These are phyloP conservation scores for Exophiala sideris DNA, from an alignment of 2,329 filamentous ascomycete species.

Conservation along the genomic window DNA sequence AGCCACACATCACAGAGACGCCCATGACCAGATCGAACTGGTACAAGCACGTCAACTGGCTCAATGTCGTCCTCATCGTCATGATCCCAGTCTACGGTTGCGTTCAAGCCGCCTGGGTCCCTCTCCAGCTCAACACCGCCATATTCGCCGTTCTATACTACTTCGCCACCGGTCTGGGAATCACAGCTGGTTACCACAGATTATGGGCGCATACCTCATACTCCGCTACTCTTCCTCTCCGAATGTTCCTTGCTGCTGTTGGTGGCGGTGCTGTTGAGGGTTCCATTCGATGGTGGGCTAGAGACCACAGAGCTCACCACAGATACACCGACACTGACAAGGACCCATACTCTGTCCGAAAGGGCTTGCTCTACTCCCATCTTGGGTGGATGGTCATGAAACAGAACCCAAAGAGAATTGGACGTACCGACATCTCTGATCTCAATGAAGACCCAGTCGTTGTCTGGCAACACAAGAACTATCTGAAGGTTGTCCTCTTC, in stretches of 20 bases:
- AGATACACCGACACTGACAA: constrained; percentile 90
- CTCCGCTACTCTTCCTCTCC: constrained; percentile 70
- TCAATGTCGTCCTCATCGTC: constrained; percentile 79
- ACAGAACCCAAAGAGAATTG: constrained; percentile 86
- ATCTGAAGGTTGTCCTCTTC: constrained; percentile 72
- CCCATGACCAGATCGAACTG: constrained; percentile 79
- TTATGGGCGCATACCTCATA: constrained; percentile 85
- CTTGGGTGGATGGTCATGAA: constrained; percentile 92
- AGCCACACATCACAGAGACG: constrained; percentile 80
- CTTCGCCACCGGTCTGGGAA: constrained; percentile 77
- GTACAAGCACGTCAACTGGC: constrained; percentile 92
- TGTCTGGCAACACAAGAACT: constrained; percentile 84
- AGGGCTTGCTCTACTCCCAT: constrained; percentile 79
- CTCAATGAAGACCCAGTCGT: constrained; percentile 83
- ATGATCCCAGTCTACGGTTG: constrained; percentile 71
- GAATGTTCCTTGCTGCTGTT: constrained; percentile 76
- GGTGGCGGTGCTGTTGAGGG: constrained; percentile 82
- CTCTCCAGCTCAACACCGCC: constrained; percentile 67
- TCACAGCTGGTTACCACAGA: constrained; percentile 76
- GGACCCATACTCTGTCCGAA: constrained; percentile 86
- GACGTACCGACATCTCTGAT: constrained; percentile 83
- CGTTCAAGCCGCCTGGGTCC: constrained; percentile 73
- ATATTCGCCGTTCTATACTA: constrained; percentile 75
- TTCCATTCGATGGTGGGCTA: constrained; percentile 84
- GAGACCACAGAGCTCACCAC: constrained; percentile 83